These are phyloP conservation scores for Salix caprea DNA, from an alignment of 345 rosid genomes.

Conservation along the genomic window DNA sequence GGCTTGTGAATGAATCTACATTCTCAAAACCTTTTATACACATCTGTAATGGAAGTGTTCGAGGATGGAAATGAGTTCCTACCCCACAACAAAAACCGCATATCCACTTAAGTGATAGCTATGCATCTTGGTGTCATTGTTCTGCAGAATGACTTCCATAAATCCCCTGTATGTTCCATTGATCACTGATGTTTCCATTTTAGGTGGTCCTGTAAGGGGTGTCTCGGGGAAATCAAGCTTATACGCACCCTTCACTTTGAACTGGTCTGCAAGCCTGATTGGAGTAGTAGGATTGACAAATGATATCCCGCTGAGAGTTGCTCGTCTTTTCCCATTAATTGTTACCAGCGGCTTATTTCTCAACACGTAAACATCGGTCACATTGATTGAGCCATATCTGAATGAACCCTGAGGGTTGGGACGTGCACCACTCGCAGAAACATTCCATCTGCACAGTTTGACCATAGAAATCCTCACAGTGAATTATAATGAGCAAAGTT, in stretches of 20 bases:
- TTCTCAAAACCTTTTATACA: background rate
- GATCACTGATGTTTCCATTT: constrained; percentile 66
- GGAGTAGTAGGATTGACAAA: constrained; percentile 89
- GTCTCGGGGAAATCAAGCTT: constrained; percentile 84
- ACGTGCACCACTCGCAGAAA: constrained; percentile 95
- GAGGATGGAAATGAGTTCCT: constrained; percentile 18
- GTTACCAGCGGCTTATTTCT: constrained; percentile 67
- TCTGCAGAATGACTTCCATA: constrained; percentile 91
- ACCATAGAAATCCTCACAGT: constrained; percentile 13
- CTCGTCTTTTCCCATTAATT: constrained; percentile 58
- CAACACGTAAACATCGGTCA: constrained; percentile 75
- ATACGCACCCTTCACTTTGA: constrained; percentile 71
- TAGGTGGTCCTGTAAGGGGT: constrained; percentile 78
- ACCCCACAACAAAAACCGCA: constrained; percentile 93
- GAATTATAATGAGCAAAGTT: background rate
- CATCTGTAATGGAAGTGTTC: constrained; percentile 1
- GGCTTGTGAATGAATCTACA: constrained; percentile 2
- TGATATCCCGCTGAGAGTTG: constrained; percentile 80
- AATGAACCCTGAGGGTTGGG: constrained; percentile 98
- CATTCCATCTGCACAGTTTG: constrained; percentile 73
- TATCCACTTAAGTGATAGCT: constrained; percentile 92
- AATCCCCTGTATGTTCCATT: constrained; percentile 93
- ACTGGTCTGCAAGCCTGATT: constrained; percentile 84
- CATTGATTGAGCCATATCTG: constrained; percentile 91
- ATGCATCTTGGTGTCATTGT: constrained; percentile 92